A percentile compares a stretch with the other conserved stretches of the same genome.
phyloP scores from a whole-genome alignment of 1,284 basidiomycete species.

The Tilletia setariae region DNA sequence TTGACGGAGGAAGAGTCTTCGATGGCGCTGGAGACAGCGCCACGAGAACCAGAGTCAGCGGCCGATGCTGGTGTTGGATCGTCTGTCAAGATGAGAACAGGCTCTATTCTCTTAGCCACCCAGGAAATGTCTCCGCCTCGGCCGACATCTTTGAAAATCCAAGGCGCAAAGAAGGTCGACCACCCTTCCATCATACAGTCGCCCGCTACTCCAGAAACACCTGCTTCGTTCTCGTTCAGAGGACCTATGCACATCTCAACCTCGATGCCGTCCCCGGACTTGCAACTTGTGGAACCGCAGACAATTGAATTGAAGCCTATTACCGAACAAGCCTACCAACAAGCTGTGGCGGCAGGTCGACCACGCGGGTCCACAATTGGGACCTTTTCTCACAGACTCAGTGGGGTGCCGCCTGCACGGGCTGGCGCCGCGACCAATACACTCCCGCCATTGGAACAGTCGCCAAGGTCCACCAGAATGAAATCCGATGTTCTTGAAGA shows the following conservation, averaged over 20 bases:
- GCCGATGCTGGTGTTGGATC: neutral
- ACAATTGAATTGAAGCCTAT: neutral
- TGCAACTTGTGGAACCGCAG: slow-evolving; percentile 1
- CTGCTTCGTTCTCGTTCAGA: neutral
- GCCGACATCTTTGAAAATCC: too few relatives aligned
- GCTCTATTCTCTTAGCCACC: neutral
- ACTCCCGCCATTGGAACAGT: neutral
- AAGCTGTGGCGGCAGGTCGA: neutral
- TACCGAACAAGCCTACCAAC: neutral
- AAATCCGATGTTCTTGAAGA: neutral
- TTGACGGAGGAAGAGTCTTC: too few relatives aligned
- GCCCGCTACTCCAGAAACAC: slow-evolving; percentile 1
- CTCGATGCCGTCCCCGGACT: neutral
- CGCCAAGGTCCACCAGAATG: neutral
- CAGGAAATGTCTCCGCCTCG: neutral
- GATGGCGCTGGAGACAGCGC: too few relatives aligned
- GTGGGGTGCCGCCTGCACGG: too few relatives aligned
- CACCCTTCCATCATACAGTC: neutral
- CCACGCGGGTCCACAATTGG: slow-evolving; percentile 5
- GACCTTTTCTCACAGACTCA: neutral
- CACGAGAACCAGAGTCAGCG: too few relatives aligned
- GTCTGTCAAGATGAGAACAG: neutral
- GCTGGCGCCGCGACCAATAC: too few relatives aligned
- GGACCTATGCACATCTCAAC: slow-evolving; percentile 10
- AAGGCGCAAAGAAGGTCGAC: too few relatives aligned